Percentiles rank a stretch among this genome's conserved stretches.
These are phyloP conservation scores for Aspergillus haitiensis DNA, from an alignment of 495 filamentous ascomycete species.

Conservation along the genomic window DNA sequence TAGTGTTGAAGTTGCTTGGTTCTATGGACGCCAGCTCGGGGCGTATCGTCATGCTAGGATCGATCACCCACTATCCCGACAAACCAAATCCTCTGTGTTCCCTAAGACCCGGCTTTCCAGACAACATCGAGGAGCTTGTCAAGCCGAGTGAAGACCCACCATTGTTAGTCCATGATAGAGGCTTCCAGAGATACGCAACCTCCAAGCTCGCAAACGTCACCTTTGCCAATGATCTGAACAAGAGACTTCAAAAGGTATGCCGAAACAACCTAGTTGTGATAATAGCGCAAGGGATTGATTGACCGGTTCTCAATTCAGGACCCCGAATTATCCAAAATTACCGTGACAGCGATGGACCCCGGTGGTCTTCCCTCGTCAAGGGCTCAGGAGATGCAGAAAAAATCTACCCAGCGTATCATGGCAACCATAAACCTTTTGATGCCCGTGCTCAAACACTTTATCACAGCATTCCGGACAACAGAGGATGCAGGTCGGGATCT, in stretches of 20 bases:
- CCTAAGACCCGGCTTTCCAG: slow-evolving; percentile 23
- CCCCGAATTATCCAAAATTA: slow-evolving; percentile 23
- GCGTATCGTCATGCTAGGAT: slow-evolving; percentile 46
- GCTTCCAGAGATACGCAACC: slow-evolving; percentile 46
- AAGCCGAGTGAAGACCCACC: slow-evolving; percentile 24
- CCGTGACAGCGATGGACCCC: slow-evolving; percentile 28
- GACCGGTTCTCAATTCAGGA: slow-evolving; percentile 14
- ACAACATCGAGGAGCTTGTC: slow-evolving; percentile 29
- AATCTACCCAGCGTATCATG: slow-evolving; percentile 14
- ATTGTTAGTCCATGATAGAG: slow-evolving; percentile 36
- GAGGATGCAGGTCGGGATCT: slow-evolving; percentile 29
- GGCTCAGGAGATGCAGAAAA: slow-evolving; percentile 24
- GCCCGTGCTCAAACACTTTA: slow-evolving; percentile 38
- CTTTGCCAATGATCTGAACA: slow-evolving; percentile 46
- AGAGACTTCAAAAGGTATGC: slow-evolving; percentile 33
- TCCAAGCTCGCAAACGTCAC: slow-evolving; percentile 46
- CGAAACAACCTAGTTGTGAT: neutral
- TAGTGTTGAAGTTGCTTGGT: slow-evolving; percentile 44
- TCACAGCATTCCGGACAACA: slow-evolving; percentile 16
- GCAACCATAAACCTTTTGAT: slow-evolving; percentile 22
- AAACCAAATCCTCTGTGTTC: slow-evolving; percentile 40
- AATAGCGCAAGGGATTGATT: neutral
- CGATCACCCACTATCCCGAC: slow-evolving; percentile 39
- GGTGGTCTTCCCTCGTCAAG: slow-evolving; percentile 27
- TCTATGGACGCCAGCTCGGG: slow-evolving; percentile 39